Base-by-base conservation (phyloP, 805 yeast genomes). In the Candida sakaeoensis region DNA sequence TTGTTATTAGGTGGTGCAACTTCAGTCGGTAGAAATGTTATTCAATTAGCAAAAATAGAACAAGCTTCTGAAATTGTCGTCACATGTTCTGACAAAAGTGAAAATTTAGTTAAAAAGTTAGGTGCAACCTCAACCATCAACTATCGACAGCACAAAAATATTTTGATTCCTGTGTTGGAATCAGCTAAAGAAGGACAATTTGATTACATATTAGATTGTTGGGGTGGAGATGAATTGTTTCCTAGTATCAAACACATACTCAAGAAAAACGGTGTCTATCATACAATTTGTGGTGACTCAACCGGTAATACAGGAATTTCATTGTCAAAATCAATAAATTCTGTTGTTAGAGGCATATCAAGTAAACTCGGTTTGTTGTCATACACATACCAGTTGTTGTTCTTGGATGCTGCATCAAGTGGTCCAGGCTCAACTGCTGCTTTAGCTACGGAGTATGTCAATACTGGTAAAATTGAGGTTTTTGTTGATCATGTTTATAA, bases 1-100 rank as follows among this genome's bases (percentile, higher is more conserved):
- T 65, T 85, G 35, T 70, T 86, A 15, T 63, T 84, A 34, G 95
- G 95, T 27, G 91, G 84, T 18, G 80, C 34, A 7, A 79, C 95
- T 1, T 61, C 81, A 10, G 89, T 83, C 12, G 89, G 90, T 16
- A 54, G 70, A 21, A 70, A 66, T 43, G 66, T 72, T 3, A 63
- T 77, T 25, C 85, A 80, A 55, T 55, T 84, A 29, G 77, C 82
- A 8, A 80, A 75, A 55, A 39, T 41, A 4, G 47, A 50, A 33
- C 59, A 68, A 2, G 76, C 78, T 7, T 60, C 61, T 18, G 69
- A 70, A 9, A 74, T 86, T 16, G 80, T 76, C 4, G 79, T 76
- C 18, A 69, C 79, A 2, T 75, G 82, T 52, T 78, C 83, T 2
- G 57, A 72, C 0, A 54, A 63, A 8, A 74, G 86, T 9, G 55